Evolutionary conservation across 805 yeast species (phyloP).

Genomic region (Yamadazyma akitaensis): DNA sequence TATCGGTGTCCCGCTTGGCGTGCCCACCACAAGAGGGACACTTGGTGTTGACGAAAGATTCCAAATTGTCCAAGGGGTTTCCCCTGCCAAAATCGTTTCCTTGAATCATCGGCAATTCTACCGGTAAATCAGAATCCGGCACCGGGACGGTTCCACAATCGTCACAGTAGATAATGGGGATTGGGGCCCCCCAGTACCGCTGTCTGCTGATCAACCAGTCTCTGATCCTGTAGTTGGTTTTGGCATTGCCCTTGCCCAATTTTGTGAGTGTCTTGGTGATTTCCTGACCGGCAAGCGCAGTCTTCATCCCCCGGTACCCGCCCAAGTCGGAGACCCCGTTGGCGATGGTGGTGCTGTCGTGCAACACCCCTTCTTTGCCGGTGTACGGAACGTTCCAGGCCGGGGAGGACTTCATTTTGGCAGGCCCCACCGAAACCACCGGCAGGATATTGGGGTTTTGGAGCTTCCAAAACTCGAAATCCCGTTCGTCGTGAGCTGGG

Average conservation of each 20-base stretch:
- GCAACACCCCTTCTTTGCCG: conserved; percentile 36
- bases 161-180: conserved; percentile 87
- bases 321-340: conserved; percentile 30
- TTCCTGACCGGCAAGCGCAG: conserved; percentile 48
- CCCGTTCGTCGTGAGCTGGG: conserved; percentile 90
- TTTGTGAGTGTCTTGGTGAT: conserved; percentile 43
- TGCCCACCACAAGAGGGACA: conserved; percentile 80
- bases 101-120: conserved; percentile 62
- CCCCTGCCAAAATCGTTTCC: conserved; percentile 64
- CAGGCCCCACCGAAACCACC: conserved; percentile 45
- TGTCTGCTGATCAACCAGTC: conserved; percentile 97
- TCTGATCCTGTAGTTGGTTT: conserved; percentile 62
- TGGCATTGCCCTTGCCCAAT: conserved; percentile 40
- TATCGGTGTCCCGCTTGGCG: conserved; percentile 82
- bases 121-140: conserved; percentile 85
- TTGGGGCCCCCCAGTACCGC: conserved; percentile 98
- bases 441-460: conserved; percentile 50
- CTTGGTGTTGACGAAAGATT: conserved; percentile 63
- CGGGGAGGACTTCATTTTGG: conserved; percentile 17
- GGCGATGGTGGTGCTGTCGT: conserved; percentile 22
- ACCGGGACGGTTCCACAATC: conserved; percentile 90
- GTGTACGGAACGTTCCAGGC: conserved; percentile 46
- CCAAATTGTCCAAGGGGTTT: conserved; percentile 52
- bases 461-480: conserved; percentile 71
- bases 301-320: conserved; percentile 45